A percentile compares a stretch with the other conserved stretches of the same genome.
Conservation (phyloP, 805 yeast species). For the Metschnikowia lachancei region DNA sequence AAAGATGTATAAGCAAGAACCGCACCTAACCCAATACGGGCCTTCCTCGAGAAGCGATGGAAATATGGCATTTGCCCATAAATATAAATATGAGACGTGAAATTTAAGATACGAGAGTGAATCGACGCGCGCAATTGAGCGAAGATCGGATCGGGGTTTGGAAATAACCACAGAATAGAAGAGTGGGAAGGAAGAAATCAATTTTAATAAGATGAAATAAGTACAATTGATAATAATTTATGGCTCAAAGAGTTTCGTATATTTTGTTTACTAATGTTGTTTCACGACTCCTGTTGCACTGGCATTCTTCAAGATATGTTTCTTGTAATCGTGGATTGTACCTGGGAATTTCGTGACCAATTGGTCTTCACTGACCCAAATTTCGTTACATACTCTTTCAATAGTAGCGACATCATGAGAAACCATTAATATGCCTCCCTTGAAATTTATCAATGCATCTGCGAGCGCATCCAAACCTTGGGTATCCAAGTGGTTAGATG, state of each 20-base stretch:
- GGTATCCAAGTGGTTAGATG: conserved; percentile 97
- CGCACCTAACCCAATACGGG: conserved; percentile 43
- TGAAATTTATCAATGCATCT: conserved; percentile 80
- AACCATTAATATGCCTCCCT: conserved; percentile 97
- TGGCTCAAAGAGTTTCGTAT: not conserved
- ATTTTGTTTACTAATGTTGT: conserved; percentile 49
- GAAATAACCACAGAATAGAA: too few relatives aligned
- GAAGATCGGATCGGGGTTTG: too few relatives aligned
- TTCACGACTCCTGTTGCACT: conserved; percentile 88
- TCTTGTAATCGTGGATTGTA: conserved; percentile 82
- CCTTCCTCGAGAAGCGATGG: conserved; percentile 25
- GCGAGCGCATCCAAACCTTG: conserved; percentile 95
- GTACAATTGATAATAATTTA: not conserved
- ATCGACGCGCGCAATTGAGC: not conserved
- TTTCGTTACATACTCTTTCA: conserved; percentile 83
- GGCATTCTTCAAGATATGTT: conserved; percentile 76
- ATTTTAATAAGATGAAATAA: too few relatives aligned
- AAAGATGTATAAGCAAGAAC: conserved; percentile 59
- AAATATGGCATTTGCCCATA: conserved; percentile 5
- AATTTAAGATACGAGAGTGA: not conserved
- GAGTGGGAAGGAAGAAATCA: too few relatives aligned
- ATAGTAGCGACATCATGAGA: conserved; percentile 95
- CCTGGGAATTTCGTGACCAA: conserved; percentile 78
- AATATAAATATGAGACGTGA: not conserved
- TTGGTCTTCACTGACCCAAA: conserved; percentile 92